Conservation (phyloP, 305 asterid species). For the Fraxinus sp. region DNA sequence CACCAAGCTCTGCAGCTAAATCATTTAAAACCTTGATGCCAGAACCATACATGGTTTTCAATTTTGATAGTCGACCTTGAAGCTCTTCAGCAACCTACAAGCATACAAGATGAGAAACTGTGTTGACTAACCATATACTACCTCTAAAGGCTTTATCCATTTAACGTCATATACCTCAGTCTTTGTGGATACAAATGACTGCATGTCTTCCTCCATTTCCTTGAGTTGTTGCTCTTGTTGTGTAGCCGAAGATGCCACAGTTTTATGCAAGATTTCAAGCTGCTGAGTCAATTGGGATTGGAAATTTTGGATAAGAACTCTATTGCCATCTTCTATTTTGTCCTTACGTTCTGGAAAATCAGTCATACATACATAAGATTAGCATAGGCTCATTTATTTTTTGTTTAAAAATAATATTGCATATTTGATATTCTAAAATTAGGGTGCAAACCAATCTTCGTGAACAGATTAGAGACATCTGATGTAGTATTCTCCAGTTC, state of each 20-base stretch:
- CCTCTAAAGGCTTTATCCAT: constrained; percentile 2
- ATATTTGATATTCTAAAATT: not conserved
- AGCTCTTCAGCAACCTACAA: constrained; percentile 46
- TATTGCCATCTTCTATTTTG: constrained; percentile 43
- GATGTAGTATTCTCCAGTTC: constrained; percentile 54
- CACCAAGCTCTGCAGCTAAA: constrained; percentile 39
- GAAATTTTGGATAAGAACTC: constrained; percentile 33
- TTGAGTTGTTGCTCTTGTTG: constrained; percentile 49
- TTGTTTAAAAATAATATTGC: not conserved
- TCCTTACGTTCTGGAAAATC: constrained; percentile 42
- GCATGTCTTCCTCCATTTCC: constrained; percentile 39
- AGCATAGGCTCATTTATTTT: not conserved
- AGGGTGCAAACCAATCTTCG: constrained; percentile 41
- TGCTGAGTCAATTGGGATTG: constrained; percentile 43
- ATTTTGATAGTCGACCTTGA: constrained; percentile 33
- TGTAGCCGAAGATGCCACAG: constrained; percentile 36
- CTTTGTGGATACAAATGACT: constrained; percentile 40
- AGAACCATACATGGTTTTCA: constrained; percentile 32
- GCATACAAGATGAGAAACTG: constrained; percentile 1
- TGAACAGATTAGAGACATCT: constrained; percentile 40
- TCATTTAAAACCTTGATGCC: constrained; percentile 35
- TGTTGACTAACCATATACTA: not conserved
- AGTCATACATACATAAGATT: not conserved
- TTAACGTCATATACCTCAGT: constrained; percentile 37
- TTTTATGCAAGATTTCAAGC: constrained; percentile 43